Percentiles rank a stretch among this genome's conserved stretches.
These are phyloP conservation scores for Colletotrichum cereale DNA, from an alignment of 2,329 filamentous ascomycete genomes.

Conservation along the genomic window DNA sequence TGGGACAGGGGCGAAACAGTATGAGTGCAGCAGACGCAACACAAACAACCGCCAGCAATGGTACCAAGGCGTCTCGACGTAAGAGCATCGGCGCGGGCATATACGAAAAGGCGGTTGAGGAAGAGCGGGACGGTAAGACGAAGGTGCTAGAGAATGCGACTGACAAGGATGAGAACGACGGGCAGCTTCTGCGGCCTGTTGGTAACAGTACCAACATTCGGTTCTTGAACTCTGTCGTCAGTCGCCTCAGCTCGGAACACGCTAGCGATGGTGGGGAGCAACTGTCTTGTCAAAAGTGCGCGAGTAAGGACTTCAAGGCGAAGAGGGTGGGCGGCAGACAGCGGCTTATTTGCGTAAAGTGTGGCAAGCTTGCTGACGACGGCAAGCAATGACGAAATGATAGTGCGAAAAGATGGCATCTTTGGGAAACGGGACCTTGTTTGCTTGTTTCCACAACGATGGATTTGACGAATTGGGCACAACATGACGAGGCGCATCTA, in stretches of 20 bases:
- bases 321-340: constrained; percentile 66
- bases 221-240: constrained; percentile 59
- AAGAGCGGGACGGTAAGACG: constrained; percentile 17
- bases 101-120: constrained; percentile 36
- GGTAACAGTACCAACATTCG: constrained; percentile 44
- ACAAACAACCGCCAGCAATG: constrained; percentile 18
- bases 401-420: not conserved
- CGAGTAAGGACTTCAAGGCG: constrained; percentile 72
- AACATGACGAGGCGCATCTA: constrained; percentile 28
- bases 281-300: constrained; percentile 69
- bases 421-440: not conserved
- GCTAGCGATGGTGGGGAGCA: constrained; percentile 58
- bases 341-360: constrained; percentile 72
- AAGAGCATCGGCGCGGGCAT: constrained; percentile 44
- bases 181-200: constrained; percentile 37
- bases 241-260: constrained; percentile 66
- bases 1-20: constrained; percentile 26
- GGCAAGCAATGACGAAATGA: constrained; percentile 3
- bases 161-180: constrained; percentile 29
- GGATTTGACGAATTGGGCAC: constrained; percentile 29
- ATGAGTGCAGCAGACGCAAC: constrained; percentile 33
- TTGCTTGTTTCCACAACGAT: constrained; percentile 15
- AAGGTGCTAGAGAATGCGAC: constrained; percentile 21
- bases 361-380: constrained; percentile 51
- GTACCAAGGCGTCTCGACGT: constrained; percentile 43